Base-by-base conservation (phyloP, 768 basidiomycete genomes). In the Hericium rajendrae region DNA sequence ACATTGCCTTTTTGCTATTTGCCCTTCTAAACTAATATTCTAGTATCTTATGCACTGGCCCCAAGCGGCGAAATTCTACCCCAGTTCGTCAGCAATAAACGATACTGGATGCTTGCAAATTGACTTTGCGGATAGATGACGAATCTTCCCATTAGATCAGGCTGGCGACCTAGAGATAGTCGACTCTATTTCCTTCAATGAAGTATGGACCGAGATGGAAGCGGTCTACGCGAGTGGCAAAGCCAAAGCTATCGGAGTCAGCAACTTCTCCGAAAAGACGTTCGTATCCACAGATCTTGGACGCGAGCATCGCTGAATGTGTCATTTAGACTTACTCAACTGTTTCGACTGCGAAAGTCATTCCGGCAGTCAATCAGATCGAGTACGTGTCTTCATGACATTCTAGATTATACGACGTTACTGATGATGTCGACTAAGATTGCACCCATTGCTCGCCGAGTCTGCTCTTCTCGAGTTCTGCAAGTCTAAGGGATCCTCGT, bases 401-500 rank as follows among this genome's bases (percentile, higher is more conserved):
- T 15, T 43, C 41, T 43, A 15, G 16, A 43, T 15, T n/a, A 8
- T 43, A 43, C 41, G 15, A 43, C 18, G 1, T 18, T 43, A 18
- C 18, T 32, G 4, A 32, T 10, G 32, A 32, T 32, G 32, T 32
- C 32, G 9, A 9, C 32, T 32, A 46, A 46, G 43, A 6, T 70
- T 86, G n/a, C 88, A 89, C 66, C 70, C 85, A 24, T 88, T 83
- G 70, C 85, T 86, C 68, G 85, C 86, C 1, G 83, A 91, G 64
- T 85, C 82, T 70, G 76, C 82, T 52, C 78, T 91, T 53, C 55
- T 83, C 41, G 72, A 73, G 11, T 91, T 80, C 70, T 73, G 86
- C 60, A 76, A 77, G 66, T 74, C 77, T 16, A 83, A 90, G 66
- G 74, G n/a, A 91, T 93, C 64, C 15, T 83, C 52, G 76, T 86